These are phyloP conservation scores for Cladosporium sp. DNA, from an alignment of 2,329 filamentous ascomycete genomes.

Conservation along the genomic window DNA sequence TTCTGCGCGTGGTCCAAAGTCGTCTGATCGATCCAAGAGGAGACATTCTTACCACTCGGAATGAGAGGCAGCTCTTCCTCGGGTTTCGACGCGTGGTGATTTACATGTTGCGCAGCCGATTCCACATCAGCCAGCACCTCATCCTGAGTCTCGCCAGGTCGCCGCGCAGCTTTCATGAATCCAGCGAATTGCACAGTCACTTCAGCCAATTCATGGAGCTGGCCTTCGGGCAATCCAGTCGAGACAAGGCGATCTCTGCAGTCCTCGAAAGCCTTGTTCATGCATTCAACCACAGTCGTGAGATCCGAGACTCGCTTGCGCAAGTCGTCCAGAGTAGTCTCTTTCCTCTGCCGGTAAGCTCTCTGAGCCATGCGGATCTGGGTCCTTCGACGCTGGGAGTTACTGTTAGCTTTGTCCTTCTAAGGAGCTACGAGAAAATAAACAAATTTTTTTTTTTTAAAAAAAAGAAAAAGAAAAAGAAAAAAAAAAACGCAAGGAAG, in stretches of 20 bases:
- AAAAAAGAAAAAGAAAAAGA: too few species aligned
- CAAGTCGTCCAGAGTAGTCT: constrained; percentile 70
- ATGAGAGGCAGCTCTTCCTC: neutral
- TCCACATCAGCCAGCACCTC: constrained; percentile 4
- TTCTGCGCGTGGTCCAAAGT: constrained; percentile 12
- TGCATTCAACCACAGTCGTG: constrained; percentile 65
- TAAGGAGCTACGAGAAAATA: too few species aligned
- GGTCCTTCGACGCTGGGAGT: constrained; percentile 66
- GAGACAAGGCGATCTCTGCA: constrained; percentile 19
- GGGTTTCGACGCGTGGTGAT: neutral
- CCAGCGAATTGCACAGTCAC: constrained; percentile 12
- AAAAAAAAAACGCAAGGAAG: too few species aligned
- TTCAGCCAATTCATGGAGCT: constrained; percentile 22
- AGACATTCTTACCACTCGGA: constrained; percentile 19
- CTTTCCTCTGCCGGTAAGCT: constrained; percentile 81
- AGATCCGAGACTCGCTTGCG: constrained; percentile 67
- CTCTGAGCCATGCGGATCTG: constrained; percentile 85
- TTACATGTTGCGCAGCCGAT: neutral
- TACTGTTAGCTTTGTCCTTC: constrained; percentile 16
- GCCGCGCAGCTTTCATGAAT: constrained; percentile 21
- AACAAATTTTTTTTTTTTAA: too few species aligned
- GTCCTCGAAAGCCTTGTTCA: constrained; percentile 66
- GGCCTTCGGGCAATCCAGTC: constrained; percentile 18
- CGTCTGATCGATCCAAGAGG: constrained; percentile 25
- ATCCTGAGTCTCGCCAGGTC: constrained; percentile 13